Evolutionary conservation across 495 filamentous ascomycete genomes (phyloP), one percentile per base, ranked within the genome.

Genomic region (Terfezia boudieri): DNA sequence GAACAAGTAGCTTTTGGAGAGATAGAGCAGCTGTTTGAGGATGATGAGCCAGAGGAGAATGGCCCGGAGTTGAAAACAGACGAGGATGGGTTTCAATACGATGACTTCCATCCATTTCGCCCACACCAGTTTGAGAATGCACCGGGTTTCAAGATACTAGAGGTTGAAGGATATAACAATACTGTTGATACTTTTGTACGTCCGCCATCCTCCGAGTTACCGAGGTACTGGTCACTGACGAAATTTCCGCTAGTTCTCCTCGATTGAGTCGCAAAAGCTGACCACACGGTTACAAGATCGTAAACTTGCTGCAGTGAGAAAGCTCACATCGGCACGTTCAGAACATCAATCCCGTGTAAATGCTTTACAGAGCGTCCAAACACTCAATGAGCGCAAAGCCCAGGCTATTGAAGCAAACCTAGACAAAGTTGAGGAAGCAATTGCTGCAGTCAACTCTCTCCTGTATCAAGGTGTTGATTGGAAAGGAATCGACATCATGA

Each of bases 381-480:
- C 81, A 50, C 61, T 93, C 38, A 92, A 95, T 66, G 71, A 87
- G 17, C 80, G 84, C 52, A 96, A 95, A 65, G 90, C 88, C 11
- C 78, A 76, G 52, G 85, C 90, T 4, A 20, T 98, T 43, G 76
- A 93, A 61, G 84, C 86, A 49, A 98, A 98, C 61, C 66, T 84
- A 0, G 82, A 89, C 60, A 75, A 86, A 26, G 86, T 95, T 0
- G 80, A 90, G 65, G 90, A 96, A 66, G 86, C 86, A 5, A 89
- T 84, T 67, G 81, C 82, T 58, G 86, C 88, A 6, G 77, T 98
- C 16, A 96, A 94, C 62, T 83, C 83, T 0, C 69, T 98, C 14
- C 75, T 96, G 43, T 77, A 77, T 8, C 86, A 95, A 62, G 88
- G 86, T 8, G 95, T 95, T 89, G 90, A 96, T 20, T 98, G 90